These are phyloP conservation scores for Lasiodiplodia citricola DNA, from an alignment of 2,329 filamentous ascomycete genomes.

Conservation along the genomic window DNA sequence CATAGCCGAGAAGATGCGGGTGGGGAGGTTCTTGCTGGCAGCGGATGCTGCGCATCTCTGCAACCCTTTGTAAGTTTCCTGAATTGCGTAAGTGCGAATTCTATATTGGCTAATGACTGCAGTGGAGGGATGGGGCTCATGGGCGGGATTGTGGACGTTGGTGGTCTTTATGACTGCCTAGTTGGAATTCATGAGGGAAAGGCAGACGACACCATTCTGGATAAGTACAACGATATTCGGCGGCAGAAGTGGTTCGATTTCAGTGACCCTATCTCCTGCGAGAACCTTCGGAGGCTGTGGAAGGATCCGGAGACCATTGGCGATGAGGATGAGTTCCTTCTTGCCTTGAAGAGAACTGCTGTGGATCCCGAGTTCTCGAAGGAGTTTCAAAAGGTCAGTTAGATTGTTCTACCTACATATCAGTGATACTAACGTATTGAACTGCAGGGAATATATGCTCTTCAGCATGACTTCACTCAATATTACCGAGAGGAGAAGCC, in stretches of 20 bases:
- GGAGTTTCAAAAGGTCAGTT: conserved; percentile 38
- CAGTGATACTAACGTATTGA: no score
- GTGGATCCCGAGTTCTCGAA: conserved; percentile 36
- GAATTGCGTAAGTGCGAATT: not conserved
- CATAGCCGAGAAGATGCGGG: conserved; percentile 58
- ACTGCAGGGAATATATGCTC: not conserved
- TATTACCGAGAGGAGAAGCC: not conserved
- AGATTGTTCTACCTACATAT: not conserved
- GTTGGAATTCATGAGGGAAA: conserved; percentile 27
- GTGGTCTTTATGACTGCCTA: conserved; percentile 62
- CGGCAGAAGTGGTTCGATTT: conserved; percentile 25
- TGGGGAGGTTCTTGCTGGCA: conserved; percentile 59
- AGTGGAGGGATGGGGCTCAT: conserved; percentile 63
- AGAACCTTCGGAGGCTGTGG: conserved; percentile 45
- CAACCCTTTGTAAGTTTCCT: conserved; percentile 49
- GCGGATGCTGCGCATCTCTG: conserved; percentile 64
- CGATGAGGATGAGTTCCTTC: conserved; percentile 46
- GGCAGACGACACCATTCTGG: conserved; percentile 28
- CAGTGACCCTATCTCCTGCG: conserved; percentile 32
- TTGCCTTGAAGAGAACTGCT: conserved; percentile 40
- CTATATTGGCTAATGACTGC: conserved; percentile 52
- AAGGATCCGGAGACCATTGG: conserved; percentile 43
- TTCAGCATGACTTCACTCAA: conserved; percentile 8
- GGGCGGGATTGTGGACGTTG: conserved; percentile 64
- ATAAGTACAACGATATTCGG: conserved; percentile 28